Percentiles rank a stretch among this genome's conserved stretches.
Evolutionary conservation across 1,139 yeast species (phyloP).

Genomic region (Lodderomyces theae): DNA sequence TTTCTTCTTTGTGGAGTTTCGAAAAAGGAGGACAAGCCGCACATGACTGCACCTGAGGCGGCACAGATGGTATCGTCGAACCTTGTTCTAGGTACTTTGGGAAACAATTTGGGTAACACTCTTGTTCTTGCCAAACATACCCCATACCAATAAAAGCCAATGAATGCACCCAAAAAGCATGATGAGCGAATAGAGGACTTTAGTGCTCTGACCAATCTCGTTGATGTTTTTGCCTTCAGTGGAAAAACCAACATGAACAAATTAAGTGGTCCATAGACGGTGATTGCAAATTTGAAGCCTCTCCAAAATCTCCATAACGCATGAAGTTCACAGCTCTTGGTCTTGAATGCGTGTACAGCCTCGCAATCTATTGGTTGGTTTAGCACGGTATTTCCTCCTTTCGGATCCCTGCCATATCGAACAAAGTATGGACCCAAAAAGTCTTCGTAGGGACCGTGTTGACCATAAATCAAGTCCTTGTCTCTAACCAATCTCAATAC

Average conservation of each 20-base stretch:
- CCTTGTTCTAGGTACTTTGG: conserved; percentile 23
- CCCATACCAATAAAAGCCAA: conserved; percentile 36
- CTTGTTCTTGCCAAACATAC: conserved; percentile 36
- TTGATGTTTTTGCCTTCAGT: conserved; percentile 18
- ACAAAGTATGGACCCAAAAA: conserved; percentile 25
- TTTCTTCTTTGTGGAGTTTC: conserved; percentile 35
- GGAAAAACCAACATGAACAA: conserved; percentile 31
- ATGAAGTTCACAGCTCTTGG: conserved; percentile 36
- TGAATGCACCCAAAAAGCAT: conserved; percentile 32
- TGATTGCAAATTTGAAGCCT: conserved; percentile 34
- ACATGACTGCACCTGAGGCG: conserved; percentile 27
- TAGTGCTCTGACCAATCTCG: conserved; percentile 23
- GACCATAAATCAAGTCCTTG: conserved; percentile 27
- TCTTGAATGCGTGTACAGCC: conserved; percentile 33
- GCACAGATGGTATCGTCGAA: conserved; percentile 35
- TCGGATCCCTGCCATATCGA: conserved; percentile 26
- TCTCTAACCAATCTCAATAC: conserved; percentile 23
- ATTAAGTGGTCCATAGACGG: conserved; percentile 34
- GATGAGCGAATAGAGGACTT: conserved; percentile 30
- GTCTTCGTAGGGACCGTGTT: conserved; percentile 20
- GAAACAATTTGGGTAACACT: conserved; percentile 29
- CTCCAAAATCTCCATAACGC: conserved; percentile 37
- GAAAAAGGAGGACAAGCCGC: conserved; percentile 35
- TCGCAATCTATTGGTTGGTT: conserved; percentile 30
- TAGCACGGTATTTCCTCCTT: conserved; percentile 19